phyloP scores from a whole-genome alignment of 768 basidiomycete species.

The Amanita inopinata region DNA sequence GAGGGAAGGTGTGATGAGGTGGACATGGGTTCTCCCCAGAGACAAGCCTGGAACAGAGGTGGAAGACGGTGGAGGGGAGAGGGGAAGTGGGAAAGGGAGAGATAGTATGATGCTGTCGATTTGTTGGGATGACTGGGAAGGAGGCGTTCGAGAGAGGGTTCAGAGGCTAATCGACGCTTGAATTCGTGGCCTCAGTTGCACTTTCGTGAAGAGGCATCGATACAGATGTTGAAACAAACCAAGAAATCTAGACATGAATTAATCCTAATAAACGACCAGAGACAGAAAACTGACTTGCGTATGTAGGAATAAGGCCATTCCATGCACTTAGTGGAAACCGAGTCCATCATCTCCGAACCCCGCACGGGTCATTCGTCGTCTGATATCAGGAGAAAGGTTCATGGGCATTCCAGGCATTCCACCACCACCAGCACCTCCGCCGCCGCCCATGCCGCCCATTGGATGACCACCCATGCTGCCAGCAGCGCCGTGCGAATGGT shows the following conservation, averaged over 20 bases:
- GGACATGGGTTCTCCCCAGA: slow-evolving; percentile 34
- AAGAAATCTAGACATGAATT: not conserved
- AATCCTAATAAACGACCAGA: not conserved
- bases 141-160: slow-evolving; percentile 22
- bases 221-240: too few relatives aligned
- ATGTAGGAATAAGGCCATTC: not conserved
- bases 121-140: slow-evolving; percentile 44
- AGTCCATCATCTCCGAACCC: slow-evolving; percentile 7
- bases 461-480: slow-evolving; percentile 7
- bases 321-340: not conserved
- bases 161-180: slow-evolving; percentile 16
- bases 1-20: slow-evolving; percentile 36
- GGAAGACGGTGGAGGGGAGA: slow-evolving; percentile 13
- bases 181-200: too few relatives aligned
- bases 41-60: slow-evolving; percentile 22
- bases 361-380: slow-evolving; percentile 6
- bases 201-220: not conserved
- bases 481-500: slow-evolving; percentile 5
- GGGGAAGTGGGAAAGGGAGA: slow-evolving; percentile 26
- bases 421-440: slow-evolving; percentile 8
- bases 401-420: slow-evolving; percentile 7
- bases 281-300: not conserved
- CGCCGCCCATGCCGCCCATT: slow-evolving; percentile 5
- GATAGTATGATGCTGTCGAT: slow-evolving; percentile 29
- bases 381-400: slow-evolving; percentile 6